These are phyloP conservation scores for Casuarina cunninghamiana DNA, from an alignment of 306 rosid species.

Conservation along the genomic window DNA sequence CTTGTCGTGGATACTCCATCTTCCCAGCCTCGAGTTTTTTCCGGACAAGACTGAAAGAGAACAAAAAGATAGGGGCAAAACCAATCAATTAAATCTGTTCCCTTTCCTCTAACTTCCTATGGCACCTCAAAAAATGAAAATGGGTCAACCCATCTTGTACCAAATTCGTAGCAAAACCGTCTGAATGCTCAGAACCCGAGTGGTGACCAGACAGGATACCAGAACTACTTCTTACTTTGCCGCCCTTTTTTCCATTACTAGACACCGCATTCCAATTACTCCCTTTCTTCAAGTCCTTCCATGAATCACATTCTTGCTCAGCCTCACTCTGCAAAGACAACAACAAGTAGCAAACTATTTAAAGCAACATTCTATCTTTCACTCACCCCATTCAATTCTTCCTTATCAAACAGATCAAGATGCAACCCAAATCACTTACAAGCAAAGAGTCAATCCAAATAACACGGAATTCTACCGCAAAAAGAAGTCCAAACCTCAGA, in stretches of 20 bases:
- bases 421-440: background rate
- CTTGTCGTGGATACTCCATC: constrained; percentile 53
- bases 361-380: background rate
- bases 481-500: constrained; percentile 57
- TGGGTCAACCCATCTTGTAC: constrained; percentile 37
- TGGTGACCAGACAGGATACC: constrained; percentile 57
- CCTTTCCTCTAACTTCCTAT: background rate
- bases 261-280: constrained; percentile 29
- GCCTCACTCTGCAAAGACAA: constrained; percentile 69
- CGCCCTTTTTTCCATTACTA: constrained; percentile 39
- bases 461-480: background rate
- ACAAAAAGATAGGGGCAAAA: constrained; percentile 15
- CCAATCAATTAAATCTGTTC: constrained; percentile 16
- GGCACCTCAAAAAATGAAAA: constrained; percentile 12
- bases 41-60: constrained; percentile 44
- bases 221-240: constrained; percentile 39
- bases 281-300: constrained; percentile 27
- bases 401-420: background rate
- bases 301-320: constrained; percentile 41
- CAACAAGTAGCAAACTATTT: constrained; percentile 6
- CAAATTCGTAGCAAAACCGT: constrained; percentile 39
- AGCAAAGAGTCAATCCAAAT: background rate
- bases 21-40: constrained; percentile 31
- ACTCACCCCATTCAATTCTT: background rate
- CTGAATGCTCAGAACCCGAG: constrained; percentile 37